Percentiles rank a stretch among this genome's conserved stretches.
phyloP scores from a whole-genome alignment of 2,329 filamentous ascomycete genomes.

The Rhynchosporium secalis region DNA sequence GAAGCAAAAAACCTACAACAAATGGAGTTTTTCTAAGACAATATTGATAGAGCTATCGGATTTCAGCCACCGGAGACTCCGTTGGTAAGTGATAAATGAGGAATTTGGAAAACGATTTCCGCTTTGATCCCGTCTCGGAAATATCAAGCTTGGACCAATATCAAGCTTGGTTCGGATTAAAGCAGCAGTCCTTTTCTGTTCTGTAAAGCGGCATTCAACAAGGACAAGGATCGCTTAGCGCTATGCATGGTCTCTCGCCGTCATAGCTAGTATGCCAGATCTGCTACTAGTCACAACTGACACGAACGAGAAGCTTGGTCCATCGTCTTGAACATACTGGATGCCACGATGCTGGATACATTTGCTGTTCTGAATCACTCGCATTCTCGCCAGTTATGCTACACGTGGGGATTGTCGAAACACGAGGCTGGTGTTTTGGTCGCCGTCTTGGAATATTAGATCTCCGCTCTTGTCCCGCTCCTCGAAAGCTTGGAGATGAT shows the following conservation, averaged over 20 bases:
- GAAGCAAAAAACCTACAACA: too few relatives aligned
- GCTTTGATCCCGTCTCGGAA: slow-evolving; percentile 8
- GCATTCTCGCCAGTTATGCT: neutral
- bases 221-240: slow-evolving; percentile 8
- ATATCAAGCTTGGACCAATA: neutral
- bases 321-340: neutral
- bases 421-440: neutral
- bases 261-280: neutral
- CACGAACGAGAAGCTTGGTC: too few relatives aligned
- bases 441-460: neutral
- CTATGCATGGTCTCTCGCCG: neutral
- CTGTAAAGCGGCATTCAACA: slow-evolving; percentile 8
- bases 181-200: neutral
- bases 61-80: neutral
- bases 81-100: neutral
- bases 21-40: too few relatives aligned
- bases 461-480: neutral
- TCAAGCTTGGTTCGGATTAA: neutral
- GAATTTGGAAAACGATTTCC: neutral
- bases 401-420: neutral
- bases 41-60: neutral
- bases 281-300: slow-evolving; percentile 8
- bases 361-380: neutral
- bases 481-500: neutral
- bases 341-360: neutral